A percentile compares a stretch with the other conserved stretches of the same genome.
Conservation (phyloP, 441 rosid species). For the Omphalea diandra region DNA sequence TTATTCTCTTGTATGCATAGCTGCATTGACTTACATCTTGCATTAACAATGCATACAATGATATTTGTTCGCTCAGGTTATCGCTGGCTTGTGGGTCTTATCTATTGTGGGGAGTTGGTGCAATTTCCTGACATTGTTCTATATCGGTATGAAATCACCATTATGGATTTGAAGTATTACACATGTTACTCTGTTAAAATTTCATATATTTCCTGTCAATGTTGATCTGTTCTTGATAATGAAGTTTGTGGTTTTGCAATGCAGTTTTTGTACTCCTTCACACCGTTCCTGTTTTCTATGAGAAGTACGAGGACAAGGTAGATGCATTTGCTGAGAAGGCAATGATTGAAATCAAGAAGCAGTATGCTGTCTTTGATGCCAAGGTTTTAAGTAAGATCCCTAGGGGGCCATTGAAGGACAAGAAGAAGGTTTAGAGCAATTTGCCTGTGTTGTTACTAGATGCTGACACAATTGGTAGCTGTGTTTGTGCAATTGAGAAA, state of each 20-base stretch:
- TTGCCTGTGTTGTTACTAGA: conserved; percentile 15
- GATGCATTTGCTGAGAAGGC: conserved; percentile 81
- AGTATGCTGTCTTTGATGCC: conserved; percentile 62
- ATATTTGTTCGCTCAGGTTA: conserved; percentile 44
- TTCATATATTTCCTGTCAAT: no score
- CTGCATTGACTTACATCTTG: no score
- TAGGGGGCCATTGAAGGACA: conserved; percentile 60
- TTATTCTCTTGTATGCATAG: neutral
- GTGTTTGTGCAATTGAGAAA: conserved; percentile 33
- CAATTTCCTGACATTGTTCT: conserved; percentile 83
- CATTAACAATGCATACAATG: neutral
- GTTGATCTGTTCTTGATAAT: neutral
- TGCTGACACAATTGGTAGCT: conserved; percentile 30
- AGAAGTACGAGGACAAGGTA: conserved; percentile 76
- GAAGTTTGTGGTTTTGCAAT: conserved; percentile 16
- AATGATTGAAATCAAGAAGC: conserved; percentile 71
- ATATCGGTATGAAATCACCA: conserved; percentile 48
- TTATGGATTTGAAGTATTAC: neutral
- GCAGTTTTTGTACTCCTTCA: conserved; percentile 76
- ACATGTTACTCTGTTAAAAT: neutral
- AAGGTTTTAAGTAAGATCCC: conserved; percentile 90
- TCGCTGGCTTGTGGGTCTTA: conserved; percentile 76
- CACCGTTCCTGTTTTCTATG: conserved; percentile 79
- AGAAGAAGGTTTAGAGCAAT: conserved; percentile 45
- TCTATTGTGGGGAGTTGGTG: conserved; percentile 73